Percentiles rank a stretch among this genome's conserved stretches.
These are phyloP conservation scores for Aureobasidium sp. DNA, from an alignment of 2,329 filamentous ascomycete species.

Conservation along the genomic window DNA sequence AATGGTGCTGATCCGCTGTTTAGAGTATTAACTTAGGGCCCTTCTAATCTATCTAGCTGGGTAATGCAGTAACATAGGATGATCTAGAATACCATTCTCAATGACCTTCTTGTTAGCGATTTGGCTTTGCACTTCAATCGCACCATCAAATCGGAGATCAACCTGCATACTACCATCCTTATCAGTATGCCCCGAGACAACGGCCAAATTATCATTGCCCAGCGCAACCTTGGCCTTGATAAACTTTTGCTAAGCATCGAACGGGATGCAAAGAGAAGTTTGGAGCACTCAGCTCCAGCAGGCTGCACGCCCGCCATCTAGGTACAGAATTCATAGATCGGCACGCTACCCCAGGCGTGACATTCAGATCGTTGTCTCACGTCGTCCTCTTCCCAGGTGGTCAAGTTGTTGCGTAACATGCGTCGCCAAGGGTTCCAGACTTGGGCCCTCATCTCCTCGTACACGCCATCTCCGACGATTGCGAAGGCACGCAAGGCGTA, in stretches of 20 bases:
- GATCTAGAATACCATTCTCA: neutral
- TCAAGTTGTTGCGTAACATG: slow-evolving; percentile 33
- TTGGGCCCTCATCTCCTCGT: slow-evolving; percentile 30
- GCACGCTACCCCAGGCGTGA: slow-evolving; percentile 39
- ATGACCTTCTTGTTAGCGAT: neutral
- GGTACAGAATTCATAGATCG: slow-evolving; percentile 36
- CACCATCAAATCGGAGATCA: neutral
- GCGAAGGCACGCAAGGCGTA: slow-evolving; percentile 35
- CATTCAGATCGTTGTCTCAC: slow-evolving; percentile 39
- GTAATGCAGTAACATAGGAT: neutral
- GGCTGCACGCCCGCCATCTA: slow-evolving; percentile 29
- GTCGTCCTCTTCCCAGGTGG: slow-evolving; percentile 39
- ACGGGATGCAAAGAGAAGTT: neutral
- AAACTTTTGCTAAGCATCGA: neutral
- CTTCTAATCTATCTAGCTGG: neutral
- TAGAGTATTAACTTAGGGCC: no score
- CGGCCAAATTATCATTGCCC: neutral
- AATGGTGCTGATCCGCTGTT: no score
- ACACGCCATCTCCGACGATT: slow-evolving; percentile 27
- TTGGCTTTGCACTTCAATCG: neutral
- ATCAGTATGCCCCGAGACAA: neutral
- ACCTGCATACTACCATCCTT: neutral
- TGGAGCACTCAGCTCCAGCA: neutral
- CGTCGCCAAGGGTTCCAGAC: slow-evolving; percentile 30
- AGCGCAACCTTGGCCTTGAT: neutral